Evolutionary conservation across 75 land plant species (phyloP), one percentile per base, ranked within the genome.

Genomic region (Larix kaempferi): DNA sequence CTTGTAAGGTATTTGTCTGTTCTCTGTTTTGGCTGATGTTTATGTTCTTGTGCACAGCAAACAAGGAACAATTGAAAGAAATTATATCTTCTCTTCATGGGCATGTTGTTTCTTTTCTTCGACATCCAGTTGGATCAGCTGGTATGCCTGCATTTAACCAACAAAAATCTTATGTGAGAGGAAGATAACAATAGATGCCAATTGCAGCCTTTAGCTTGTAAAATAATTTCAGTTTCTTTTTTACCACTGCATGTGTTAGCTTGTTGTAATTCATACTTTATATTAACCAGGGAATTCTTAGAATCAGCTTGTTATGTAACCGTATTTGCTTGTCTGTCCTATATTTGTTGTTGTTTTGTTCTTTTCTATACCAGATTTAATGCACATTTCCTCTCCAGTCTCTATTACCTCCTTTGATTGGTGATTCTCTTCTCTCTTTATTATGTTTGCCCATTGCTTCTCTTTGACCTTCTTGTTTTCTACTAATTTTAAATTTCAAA

Each of bases 81-180:
- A 85, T 98, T 82, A 83, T 98, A n/a, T 86, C 98, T 23, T 79
- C 91, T 57, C 83, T 98, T 41, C 96, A 85, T 84, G 99, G 99
- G 55, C 91, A 98, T 84, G 99, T 98, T 64, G 92, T 93, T 58
- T 71, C 91, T 81, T 92, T 93, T 89, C 95, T 98, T 78, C 87
- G 99, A 12, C 99, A 98, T 75, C 89, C 91, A 79, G 89, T 88
- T 85, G 99, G 90, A 77, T 94, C 98, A 64, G 91, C 92, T 74
- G 99, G 99, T 95, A 90, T 57, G 77, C 56, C 55, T 49, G 54
- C 54, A 49, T 49, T 49, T 12, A 49, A 49, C 54, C 54, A 41
- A 65, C 33, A 21, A 12, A 69, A 44, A 5, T 67, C n/a, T 69
- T 41, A 69, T 6, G 10, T 35, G 39, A 69, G 10, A 16, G 39